Percentiles rank a stretch among this genome's conserved stretches.
Conservation (phyloP, 1,284 basidiomycete genomes). For the Pseudozyma sp. region DNA sequence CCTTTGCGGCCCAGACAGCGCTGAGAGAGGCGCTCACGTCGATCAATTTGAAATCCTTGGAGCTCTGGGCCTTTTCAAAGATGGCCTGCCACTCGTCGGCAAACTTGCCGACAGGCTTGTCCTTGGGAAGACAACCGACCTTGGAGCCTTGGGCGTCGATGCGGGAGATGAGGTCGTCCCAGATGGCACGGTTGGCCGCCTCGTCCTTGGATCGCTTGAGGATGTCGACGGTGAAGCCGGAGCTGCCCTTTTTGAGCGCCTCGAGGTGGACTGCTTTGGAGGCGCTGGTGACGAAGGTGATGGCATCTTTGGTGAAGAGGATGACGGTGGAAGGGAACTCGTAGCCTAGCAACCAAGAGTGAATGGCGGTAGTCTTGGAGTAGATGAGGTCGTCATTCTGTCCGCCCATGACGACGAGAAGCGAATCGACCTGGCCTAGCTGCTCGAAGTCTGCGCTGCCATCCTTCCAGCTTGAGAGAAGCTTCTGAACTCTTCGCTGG, state of each 20-base stretch:
- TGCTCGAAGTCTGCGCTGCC: constrained; percentile 33
- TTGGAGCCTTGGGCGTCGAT: constrained; percentile 38
- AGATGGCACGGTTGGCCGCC: constrained; percentile 67
- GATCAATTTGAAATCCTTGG: constrained; percentile 74
- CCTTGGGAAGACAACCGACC: constrained; percentile 76
- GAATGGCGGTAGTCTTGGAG: constrained; percentile 54
- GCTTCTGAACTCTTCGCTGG: constrained; percentile 40
- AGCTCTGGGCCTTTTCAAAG: constrained; percentile 47
- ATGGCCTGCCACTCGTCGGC: constrained; percentile 79
- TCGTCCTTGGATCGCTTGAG: constrained; percentile 69
- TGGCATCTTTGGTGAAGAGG: constrained; percentile 78
- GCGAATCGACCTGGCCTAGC: constrained; percentile 37
- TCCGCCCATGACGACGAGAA: constrained; percentile 54
- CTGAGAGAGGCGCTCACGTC: constrained; percentile 84
- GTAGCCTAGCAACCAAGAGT: constrained; percentile 91
- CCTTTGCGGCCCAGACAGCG: constrained; percentile 84
- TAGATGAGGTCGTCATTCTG: constrained; percentile 56
- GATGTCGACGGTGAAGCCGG: constrained; percentile 66
- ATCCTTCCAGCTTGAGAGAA: constrained; percentile 51
- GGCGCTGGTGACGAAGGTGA: constrained; percentile 85
- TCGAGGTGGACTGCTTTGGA: constrained; percentile 75
- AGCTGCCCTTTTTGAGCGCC: constrained; percentile 41
- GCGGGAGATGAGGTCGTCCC: constrained; percentile 58
- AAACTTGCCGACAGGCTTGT: constrained; percentile 82
- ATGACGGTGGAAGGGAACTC: constrained; percentile 95